Base-by-base conservation (phyloP, 768 basidiomycete species). In the Mycena rebaudengoi region DNA sequence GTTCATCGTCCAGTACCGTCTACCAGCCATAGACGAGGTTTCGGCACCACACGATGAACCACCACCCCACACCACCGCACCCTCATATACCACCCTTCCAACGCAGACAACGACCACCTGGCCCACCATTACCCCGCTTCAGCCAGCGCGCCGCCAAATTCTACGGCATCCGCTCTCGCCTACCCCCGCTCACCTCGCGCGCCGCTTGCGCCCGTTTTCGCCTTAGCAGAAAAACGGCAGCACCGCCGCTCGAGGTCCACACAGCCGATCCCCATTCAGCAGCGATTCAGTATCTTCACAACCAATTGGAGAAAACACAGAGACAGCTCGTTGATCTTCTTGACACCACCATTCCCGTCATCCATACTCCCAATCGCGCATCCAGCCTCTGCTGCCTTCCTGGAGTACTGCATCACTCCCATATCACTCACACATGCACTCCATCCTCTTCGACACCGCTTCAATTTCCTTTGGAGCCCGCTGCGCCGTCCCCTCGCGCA, bases 1-100 rank as follows among this genome's bases (percentile, higher is more conserved):
- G 52, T 2, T 41, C 52, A 40, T 53, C 37, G 26, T 28, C 52
- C 52, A 40, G 52, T 53, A 53, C 52, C 52, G 39, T 41, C 52
- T 53, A n/a, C 14, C n/a, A 21, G 7, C 33, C 20, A 12, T n/a
- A 41, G 52, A 41, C 39, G 37, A 53, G 52, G 52, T 53, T 53
- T 53, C 50, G 33, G 32, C 2, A 10, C 28, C n/a, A 23, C 48
- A 30, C 48, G 8, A 50, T 50, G 29, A 32, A n/a, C 21, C 18
- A 8, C 40, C 21, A 7, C 18, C 21, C 40, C 16, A 41, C 40
- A 41, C 18, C 18, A 20, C 40, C 18, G 16, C 40, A 41, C 28
- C 13, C 46, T 18, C 46, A 8, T 21, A 48, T 30, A 26, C 46
- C 46, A 14, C 46, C 46, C 28, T 48, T 48, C 12, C 29, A 30